Percentiles rank a stretch among this genome's conserved stretches.
These are phyloP conservation scores for Urtica urens DNA, from an alignment of 306 rosid genomes.

Conservation along the genomic window DNA sequence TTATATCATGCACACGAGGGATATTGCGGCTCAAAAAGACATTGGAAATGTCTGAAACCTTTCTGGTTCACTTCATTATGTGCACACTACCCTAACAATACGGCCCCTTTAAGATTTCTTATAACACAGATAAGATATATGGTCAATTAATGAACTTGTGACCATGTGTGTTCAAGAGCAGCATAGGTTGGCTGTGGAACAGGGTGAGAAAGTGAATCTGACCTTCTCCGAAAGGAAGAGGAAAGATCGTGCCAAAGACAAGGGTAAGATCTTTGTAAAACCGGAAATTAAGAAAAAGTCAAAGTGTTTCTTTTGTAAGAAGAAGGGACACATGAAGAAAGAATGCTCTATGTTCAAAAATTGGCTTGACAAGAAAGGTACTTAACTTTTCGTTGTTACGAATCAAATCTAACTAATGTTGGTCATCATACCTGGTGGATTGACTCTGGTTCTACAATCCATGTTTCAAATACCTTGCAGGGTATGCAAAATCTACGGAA, in stretches of 20 bases:
- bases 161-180: slow-evolving; percentile 6
- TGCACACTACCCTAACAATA: background rate
- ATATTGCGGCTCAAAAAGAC: background rate
- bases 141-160: slow-evolving; percentile 6
- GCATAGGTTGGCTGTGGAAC: background rate
- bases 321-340: slow-evolving; percentile 9
- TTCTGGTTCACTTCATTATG: too few relatives aligned
- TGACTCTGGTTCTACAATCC: slow-evolving; percentile 8
- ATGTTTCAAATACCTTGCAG: background rate
- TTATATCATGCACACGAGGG: too few relatives aligned
- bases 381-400: background rate
- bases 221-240: background rate
- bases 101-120: slow-evolving; percentile 3
- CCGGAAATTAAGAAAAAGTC: background rate
- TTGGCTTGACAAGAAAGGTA: slow-evolving; percentile 8
- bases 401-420: slow-evolving; percentile 9
- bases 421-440: slow-evolving; percentile 9
- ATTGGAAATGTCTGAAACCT: background rate
- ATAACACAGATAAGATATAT: slow-evolving; percentile 12
- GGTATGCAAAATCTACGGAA: background rate
- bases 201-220: background rate
- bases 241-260: background rate
- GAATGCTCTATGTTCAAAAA: background rate
- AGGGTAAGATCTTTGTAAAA: background rate
- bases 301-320: background rate